Evolutionary conservation across 2,329 filamentous ascomycete species (phyloP).

Genomic region (Colletotrichum camelliae): DNA sequence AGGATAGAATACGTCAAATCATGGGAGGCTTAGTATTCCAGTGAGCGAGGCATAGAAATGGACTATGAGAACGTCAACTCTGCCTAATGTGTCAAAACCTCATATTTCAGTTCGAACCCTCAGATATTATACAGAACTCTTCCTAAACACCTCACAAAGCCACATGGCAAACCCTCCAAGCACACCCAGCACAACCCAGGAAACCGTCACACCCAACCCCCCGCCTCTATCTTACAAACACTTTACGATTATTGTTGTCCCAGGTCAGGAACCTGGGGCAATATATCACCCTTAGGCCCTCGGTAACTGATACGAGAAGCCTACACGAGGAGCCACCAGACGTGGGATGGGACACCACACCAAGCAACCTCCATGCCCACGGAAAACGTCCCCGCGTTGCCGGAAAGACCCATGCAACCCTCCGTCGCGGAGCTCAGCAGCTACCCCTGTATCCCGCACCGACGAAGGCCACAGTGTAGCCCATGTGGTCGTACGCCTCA

Average conservation of each 20-base stretch:
- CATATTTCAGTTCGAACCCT: too few species aligned
- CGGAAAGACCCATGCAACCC: background rate
- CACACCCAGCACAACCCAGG: background rate
- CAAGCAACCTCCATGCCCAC: background rate
- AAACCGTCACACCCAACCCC: background rate
- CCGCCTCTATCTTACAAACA: background rate
- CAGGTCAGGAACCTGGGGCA: too few species aligned
- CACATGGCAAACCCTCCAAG: background rate
- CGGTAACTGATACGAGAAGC: too few species aligned
- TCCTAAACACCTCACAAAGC: background rate
- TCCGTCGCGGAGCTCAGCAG: background rate
- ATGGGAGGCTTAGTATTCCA: background rate
- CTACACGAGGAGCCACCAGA: background rate
- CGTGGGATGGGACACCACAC: background rate
- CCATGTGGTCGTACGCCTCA: background rate
- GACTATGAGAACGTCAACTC: too few species aligned
- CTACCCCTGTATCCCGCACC: background rate
- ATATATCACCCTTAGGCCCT: too few species aligned
- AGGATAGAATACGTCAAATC: background rate
- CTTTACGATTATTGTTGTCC: too few species aligned
- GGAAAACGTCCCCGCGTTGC: rapidly evolving
- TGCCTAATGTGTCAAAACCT: too few species aligned
- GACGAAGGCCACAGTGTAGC: background rate
- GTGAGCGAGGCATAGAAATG: background rate
- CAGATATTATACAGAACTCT: too few species aligned